A percentile compares a stretch with the other conserved stretches of the same genome.
phyloP scores from a whole-genome alignment of 495 filamentous ascomycete species.

The Penicillium simplicissimum region DNA sequence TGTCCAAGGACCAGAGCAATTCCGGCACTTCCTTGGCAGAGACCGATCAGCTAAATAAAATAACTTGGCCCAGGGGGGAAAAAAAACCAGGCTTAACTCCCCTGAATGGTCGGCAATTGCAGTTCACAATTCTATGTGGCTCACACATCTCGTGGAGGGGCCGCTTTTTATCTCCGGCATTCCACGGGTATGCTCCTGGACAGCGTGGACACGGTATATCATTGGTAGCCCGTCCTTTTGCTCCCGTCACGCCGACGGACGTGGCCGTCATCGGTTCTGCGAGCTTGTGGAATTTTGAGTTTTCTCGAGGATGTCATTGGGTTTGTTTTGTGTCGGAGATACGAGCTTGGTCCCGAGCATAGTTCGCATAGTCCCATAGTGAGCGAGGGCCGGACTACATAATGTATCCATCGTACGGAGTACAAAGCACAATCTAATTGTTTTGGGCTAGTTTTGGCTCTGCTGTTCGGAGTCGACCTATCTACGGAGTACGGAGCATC shows the following conservation, averaged over 20 bases:
- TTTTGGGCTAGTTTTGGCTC: not conserved
- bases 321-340: not conserved
- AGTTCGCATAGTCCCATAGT: not conserved
- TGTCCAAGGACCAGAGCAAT: too few species aligned
- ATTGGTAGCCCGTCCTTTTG: slow-evolving; percentile 1
- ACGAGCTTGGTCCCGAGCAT: not conserved
- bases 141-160: not conserved
- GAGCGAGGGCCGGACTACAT: too few species aligned
- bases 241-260: not conserved
- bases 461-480: too few species aligned
- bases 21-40: not conserved
- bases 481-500: too few species aligned
- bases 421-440: not conserved
- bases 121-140: not conserved
- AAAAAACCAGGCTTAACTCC: not conserved
- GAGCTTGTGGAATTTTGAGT: not conserved
- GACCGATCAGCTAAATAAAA: not conserved
- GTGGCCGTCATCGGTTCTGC: not conserved
- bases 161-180: slow-evolving; percentile 11
- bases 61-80: not conserved
- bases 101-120: not conserved
- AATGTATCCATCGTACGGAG: too few species aligned
- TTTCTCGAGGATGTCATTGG: slow-evolving; percentile 6
- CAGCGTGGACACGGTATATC: slow-evolving; percentile 16
- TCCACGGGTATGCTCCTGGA: not conserved